A percentile compares a stretch with the other conserved stretches of the same genome.
phyloP scores from a whole-genome alignment of 2,329 filamentous ascomycete species.

The Microcyclosporella mali region DNA sequence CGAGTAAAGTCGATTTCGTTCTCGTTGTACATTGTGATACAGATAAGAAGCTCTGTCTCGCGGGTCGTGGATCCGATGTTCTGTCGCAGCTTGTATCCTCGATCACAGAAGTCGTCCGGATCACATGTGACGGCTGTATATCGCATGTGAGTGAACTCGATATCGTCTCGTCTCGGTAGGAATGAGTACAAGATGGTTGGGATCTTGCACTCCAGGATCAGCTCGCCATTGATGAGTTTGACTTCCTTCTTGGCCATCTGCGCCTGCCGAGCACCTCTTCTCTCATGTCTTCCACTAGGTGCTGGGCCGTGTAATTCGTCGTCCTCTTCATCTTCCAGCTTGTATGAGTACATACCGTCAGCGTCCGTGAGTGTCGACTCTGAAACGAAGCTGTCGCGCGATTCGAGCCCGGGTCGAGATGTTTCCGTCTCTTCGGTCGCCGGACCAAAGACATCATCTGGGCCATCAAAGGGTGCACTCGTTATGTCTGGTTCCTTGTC shows the following conservation, averaged over 20 bases:
- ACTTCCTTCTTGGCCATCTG: constrained; percentile 93
- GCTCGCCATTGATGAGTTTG: constrained; percentile 90
- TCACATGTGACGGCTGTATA: constrained; percentile 99
- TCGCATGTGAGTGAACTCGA: constrained; percentile 97
- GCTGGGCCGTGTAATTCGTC: constrained; percentile 68
- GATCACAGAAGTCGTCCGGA: constrained; percentile 82
- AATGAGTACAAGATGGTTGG: constrained; percentile 98
- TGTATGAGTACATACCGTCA: constrained; percentile 52
- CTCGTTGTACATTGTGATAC: constrained; percentile 98
- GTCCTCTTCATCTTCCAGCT: constrained; percentile 54
- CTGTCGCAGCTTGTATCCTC: constrained; percentile 88
- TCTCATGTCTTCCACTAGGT: constrained; percentile 77
- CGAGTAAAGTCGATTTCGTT: constrained; percentile 93
- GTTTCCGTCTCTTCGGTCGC: constrained; percentile 50
- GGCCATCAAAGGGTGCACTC: constrained; percentile 60
- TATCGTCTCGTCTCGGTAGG: constrained; percentile 81
- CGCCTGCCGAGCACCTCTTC: constrained; percentile 76
- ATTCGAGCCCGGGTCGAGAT: constrained; percentile 50
- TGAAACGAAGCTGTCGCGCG: constrained; percentile 58
- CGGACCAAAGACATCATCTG: constrained; percentile 60
- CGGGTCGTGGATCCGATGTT: constrained; percentile 75
- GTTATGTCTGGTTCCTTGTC: constrained; percentile 53
- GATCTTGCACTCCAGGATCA: constrained; percentile 98
- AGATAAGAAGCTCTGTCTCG: constrained; percentile 94
- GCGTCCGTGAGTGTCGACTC: constrained; percentile 56